These are phyloP conservation scores for Phanerodontia chrysosporium DNA, from an alignment of 768 basidiomycete species.

Conservation along the genomic window DNA sequence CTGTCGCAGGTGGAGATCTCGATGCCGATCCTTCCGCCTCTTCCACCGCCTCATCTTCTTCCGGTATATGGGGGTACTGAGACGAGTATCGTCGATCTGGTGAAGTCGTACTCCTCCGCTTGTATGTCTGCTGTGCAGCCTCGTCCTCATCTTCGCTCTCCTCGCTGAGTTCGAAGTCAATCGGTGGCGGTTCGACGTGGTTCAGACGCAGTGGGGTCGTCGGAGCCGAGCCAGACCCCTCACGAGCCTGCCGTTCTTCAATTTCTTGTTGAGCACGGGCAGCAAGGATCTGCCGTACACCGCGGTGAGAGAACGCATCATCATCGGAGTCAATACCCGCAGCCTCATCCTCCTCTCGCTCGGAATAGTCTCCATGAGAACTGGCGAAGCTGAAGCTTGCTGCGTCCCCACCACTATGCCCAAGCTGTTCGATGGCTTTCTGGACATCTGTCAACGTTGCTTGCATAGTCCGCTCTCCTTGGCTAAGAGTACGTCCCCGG, in stretches of 20 bases:
- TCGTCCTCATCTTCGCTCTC: conserved; percentile 63
- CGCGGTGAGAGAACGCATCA: conserved; percentile 55
- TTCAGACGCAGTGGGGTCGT: conserved; percentile 26
- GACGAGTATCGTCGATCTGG: conserved; percentile 24
- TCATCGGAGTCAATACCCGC: conserved; percentile 50
- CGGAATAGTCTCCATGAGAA: conserved; percentile 45
- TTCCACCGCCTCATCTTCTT: conserved; percentile 65
- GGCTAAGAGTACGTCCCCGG: conserved; percentile 19
- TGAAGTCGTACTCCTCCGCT: conserved; percentile 10
- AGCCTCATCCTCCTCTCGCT: conserved; percentile 42
- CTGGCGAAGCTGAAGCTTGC: conserved; percentile 79
- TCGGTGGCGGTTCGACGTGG: conserved; percentile 47
- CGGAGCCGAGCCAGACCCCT: conserved; percentile 33
- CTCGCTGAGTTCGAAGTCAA: conserved; percentile 73
- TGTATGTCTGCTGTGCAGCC: conserved; percentile 2
- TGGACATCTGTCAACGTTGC: conserved; percentile 90
- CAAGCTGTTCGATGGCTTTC: conserved; percentile 84
- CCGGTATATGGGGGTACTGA: conserved; percentile 58
- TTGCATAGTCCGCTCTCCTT: conserved; percentile 58
- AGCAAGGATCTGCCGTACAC: conserved; percentile 61
- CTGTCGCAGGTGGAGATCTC: not conserved
- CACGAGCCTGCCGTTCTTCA: conserved; percentile 50
- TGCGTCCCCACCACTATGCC: conserved; percentile 51
- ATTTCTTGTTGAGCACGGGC: conserved; percentile 62
- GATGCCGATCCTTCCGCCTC: conserved; percentile 20